phyloP scores from a whole-genome alignment of 192 early-diverging fungal genomes.

The Backusella circina region DNA sequence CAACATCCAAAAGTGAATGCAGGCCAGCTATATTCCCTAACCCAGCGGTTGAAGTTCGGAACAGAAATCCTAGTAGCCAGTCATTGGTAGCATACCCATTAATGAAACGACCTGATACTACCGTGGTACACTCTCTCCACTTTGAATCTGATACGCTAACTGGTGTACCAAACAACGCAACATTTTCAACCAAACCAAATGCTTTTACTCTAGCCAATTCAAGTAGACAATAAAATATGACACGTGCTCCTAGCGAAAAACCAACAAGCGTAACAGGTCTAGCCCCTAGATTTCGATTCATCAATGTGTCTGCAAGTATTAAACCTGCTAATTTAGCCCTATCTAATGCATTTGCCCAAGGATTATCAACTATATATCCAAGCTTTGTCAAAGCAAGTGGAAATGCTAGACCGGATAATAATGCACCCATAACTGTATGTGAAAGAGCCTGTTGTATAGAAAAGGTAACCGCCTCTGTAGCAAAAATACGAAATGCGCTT shows the following conservation, averaged over 20 bases:
- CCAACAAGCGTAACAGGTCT: constrained; percentile 90
- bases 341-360: constrained; percentile 81
- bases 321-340: constrained; percentile 77
- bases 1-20: constrained; percentile 68
- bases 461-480: constrained; percentile 77
- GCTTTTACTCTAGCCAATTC: constrained; percentile 81
- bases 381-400: constrained; percentile 80
- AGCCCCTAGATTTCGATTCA: constrained; percentile 78
- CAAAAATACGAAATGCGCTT: constrained; percentile 80
- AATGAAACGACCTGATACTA: constrained; percentile 81
- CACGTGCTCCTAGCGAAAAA: constrained; percentile 87
- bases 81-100: constrained; percentile 90
- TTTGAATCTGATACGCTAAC: constrained; percentile 75
- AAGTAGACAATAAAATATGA: constrained; percentile 89
- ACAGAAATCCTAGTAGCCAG: constrained; percentile 89
- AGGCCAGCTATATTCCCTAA: constrained; percentile 82
- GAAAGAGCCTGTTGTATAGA: constrained; percentile 70
- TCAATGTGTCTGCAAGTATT: constrained; percentile 83
- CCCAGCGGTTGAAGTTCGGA: constrained; percentile 75
- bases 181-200: constrained; percentile 84
- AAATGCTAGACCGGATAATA: constrained; percentile 72
- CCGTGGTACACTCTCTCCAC: constrained; percentile 74
- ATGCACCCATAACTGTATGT: constrained; percentile 67
- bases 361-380: constrained; percentile 85
- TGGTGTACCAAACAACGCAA: constrained; percentile 86